These are phyloP conservation scores for Sextonia rubra DNA, from an alignment of 164 flowering plant species.

Conservation along the genomic window DNA sequence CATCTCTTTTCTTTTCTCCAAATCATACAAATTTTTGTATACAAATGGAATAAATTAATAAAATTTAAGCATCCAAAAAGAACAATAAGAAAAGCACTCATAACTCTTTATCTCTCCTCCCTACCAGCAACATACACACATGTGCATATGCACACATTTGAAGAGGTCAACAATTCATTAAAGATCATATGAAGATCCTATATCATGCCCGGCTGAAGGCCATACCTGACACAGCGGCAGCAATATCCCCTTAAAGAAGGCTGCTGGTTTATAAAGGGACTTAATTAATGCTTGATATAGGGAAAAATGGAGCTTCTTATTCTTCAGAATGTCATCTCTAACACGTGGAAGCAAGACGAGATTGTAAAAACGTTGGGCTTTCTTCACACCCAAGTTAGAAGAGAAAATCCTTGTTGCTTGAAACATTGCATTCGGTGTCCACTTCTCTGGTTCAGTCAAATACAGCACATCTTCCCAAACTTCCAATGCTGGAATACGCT, in stretches of 20 bases:
- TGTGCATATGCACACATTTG: background rate
- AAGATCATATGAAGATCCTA: background rate
- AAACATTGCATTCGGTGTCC: conserved; percentile 93
- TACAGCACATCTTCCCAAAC: conserved; percentile 81
- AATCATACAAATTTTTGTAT: no score
- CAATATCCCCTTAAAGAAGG: conserved; percentile 83
- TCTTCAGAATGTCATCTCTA: conserved; percentile 78
- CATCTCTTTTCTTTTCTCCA: no score
- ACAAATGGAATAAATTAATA: no score
- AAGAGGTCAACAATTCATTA: background rate
- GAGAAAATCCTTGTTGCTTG: conserved; percentile 92
- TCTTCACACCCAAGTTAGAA: conserved; percentile 66
- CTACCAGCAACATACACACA: background rate
- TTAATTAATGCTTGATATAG: conserved; percentile 82
- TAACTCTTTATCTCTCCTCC: no score
- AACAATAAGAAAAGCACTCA: no score
- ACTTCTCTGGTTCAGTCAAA: conserved; percentile 91
- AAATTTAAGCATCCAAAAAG: no score
- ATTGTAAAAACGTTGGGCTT: conserved; percentile 80
- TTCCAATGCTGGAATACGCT: conserved; percentile 60
- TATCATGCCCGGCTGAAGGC: background rate
- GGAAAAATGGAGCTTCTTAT: conserved; percentile 80
- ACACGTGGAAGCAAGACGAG: conserved; percentile 83
- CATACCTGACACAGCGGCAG: conserved; percentile 89
- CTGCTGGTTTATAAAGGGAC: conserved; percentile 86